Conservation (phyloP, 2,329 filamentous ascomycete genomes). For the Ceratocystiopsis sp. region DNA sequence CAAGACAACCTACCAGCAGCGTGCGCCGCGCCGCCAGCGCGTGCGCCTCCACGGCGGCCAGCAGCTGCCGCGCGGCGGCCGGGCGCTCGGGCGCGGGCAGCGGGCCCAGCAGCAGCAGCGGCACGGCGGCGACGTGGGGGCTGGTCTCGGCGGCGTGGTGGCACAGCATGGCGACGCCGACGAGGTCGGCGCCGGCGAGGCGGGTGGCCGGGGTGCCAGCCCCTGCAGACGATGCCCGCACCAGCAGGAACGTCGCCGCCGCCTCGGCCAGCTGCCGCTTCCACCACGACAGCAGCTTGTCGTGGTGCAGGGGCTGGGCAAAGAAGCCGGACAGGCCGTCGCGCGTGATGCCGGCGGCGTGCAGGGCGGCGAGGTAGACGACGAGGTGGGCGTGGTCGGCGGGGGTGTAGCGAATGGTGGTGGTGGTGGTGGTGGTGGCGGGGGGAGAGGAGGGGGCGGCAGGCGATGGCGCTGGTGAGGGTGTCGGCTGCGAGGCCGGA, state of each 20-base stretch:
- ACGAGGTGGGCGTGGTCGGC: constrained; percentile 32
- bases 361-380: constrained; percentile 38
- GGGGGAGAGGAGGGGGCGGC: not conserved
- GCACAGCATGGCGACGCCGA: constrained; percentile 38
- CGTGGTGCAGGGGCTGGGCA: constrained; percentile 38
- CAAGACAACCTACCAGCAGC: constrained; percentile 30
- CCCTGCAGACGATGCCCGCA: too few relatives aligned
- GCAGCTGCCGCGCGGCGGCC: constrained; percentile 34
- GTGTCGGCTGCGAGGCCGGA: too few relatives aligned
- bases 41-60: constrained; percentile 37
- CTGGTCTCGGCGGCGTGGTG: constrained; percentile 38
- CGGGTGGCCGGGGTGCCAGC: too few relatives aligned
- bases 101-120: constrained; percentile 41
- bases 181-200: constrained; percentile 27
- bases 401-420: constrained; percentile 22
- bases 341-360: constrained; percentile 39
- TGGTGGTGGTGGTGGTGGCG: not conserved
- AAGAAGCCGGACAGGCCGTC: constrained; percentile 41
- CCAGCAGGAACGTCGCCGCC: constrained; percentile 33
- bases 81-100: not conserved
- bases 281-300: constrained; percentile 41
- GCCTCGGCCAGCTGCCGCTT: constrained; percentile 32
- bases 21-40: constrained; percentile 30
- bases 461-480: not conserved
- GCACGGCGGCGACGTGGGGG: constrained; percentile 34